Evolutionary conservation across 2,329 filamentous ascomycete species (phyloP), one percentile per base, ranked within the genome.

Genomic region (Ceratocystiopsis sp.): DNA sequence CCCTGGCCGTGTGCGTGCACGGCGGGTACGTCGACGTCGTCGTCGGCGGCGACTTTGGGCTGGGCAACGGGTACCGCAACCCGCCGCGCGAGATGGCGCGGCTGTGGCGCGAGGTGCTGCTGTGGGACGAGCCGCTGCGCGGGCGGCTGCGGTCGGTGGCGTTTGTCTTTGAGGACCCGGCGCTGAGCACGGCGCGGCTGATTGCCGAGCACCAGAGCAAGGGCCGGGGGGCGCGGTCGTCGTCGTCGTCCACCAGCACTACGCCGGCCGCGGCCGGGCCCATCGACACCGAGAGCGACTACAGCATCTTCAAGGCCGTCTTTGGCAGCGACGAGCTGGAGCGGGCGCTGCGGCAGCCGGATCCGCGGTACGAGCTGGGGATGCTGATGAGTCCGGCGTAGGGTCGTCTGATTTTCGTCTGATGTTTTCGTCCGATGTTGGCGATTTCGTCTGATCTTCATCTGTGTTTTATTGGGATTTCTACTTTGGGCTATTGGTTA

Each of bases 1-100:
- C 80, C 3, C 69, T 86, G 16, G 70, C 76, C 39, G 83, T 85
- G 48, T 82, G 80, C 49, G 71, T 71, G 16, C 72, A 68, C 52
- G 68, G 74, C 51, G 63, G 65, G 45, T 73, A 76, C 53, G 60
- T 64, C 36, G 66, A 68, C 46, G 63, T 80, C 18, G 71, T 75
- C 41, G 69, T 80, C 45, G n/a, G n/a, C n/a, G 74, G 73, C 18
- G 75, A 75, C 50, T 81, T 79, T 53, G 76, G 76, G 2, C 62
- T 79, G 8, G 76, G 76, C 38, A 77, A 77, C 48, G 65, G 67
- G 35, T 73, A 74, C 54, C 68, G 72, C 51, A 81, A 81, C 55
- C 77, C 77, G 36, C 71, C 77, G 1, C 67, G 69, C 53, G 75
- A 79, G 56, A 62, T 80, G 43, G 75, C 75, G 33, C 68, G 74